Base-by-base conservation (phyloP, 2,329 filamentous ascomycete genomes). In the Torrubiella hemipterigena region DNA sequence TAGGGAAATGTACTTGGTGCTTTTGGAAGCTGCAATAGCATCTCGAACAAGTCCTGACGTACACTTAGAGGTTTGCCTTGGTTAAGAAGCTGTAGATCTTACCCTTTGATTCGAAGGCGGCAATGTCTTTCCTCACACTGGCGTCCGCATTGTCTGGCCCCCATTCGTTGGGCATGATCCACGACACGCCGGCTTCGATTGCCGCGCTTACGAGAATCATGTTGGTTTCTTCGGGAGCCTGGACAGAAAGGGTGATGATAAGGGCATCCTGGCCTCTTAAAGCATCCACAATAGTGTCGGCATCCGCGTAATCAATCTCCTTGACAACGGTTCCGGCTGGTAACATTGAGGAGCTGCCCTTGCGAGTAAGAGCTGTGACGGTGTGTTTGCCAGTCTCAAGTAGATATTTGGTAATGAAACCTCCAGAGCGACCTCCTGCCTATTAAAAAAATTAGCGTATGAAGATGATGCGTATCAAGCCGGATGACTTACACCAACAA, bases 211-310 rank as follows among this genome's bases (percentile, higher is more conserved):
- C 45, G 9, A 69, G 52, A 21, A 57, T 59, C 35, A 38, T 41
- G 20, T 65, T 56, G 3, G 50, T 47, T 29, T 62, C 59, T 0
- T 34, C 42, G 3, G 58, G 49, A 0, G 58, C 61, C 1, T 29
- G 30, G 4, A 47, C 43, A 4, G 50, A 38, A 26, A 69, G 44
- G 6, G 63, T 65, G 37, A 69, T 67, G 37, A 67, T 54, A 1
- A 69, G 47, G 8, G 58, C 58, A 6, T 76, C 56, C 33, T 73
- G 67, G 31, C 55, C 67, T 14, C 49, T 38, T 1, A 76, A 59
- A 3, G 65, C 67, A 1, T 43, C 42, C 3, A 64, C 51, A 10
- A 75, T 39, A 1, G 60, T 51, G 0, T 41, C 29, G 4, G 51
- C 43, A 24, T 61, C 47, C 17, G 50, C 45, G 36, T 66, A 67